Conservation (phyloP, 441 rosid species). For the Syzygium syzygioides region DNA sequence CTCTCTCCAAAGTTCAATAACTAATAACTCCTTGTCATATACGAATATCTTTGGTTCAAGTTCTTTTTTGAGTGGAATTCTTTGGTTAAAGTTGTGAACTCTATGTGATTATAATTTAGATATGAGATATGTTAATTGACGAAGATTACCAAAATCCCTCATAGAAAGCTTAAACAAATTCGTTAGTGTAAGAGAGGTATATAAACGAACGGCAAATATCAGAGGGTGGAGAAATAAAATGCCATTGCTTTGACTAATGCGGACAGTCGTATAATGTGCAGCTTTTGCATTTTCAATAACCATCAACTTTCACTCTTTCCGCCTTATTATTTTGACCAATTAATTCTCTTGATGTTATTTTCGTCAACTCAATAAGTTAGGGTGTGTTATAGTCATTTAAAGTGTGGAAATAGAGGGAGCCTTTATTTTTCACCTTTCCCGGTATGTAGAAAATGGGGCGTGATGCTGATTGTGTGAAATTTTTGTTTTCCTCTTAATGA, state of each 20-base stretch:
- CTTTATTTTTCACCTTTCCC: neutral
- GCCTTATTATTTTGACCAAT: neutral
- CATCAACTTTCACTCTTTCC: neutral
- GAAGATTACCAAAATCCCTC: neutral
- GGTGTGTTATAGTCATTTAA: neutral
- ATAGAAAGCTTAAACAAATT: neutral
- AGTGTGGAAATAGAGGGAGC: neutral
- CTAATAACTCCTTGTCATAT: neutral
- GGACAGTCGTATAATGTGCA: neutral
- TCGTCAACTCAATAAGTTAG: neutral
- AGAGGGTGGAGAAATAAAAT: neutral
- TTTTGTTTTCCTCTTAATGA: neutral
- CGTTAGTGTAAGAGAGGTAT: neutral
- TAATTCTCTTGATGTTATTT: neutral
- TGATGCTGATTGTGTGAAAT: neutral
- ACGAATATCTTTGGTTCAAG: neutral
- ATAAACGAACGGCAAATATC: neutral
- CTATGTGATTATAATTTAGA: neutral
- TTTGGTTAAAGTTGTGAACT: neutral
- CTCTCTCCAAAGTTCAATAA: neutral
- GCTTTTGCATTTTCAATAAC: neutral
- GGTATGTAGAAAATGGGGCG: neutral
- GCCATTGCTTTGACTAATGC: neutral
- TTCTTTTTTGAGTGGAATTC: neutral
- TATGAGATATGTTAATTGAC: neutral